These are phyloP conservation scores for Heterobasidion parviporum DNA, from an alignment of 1,284 basidiomycete species.

Conservation along the genomic window DNA sequence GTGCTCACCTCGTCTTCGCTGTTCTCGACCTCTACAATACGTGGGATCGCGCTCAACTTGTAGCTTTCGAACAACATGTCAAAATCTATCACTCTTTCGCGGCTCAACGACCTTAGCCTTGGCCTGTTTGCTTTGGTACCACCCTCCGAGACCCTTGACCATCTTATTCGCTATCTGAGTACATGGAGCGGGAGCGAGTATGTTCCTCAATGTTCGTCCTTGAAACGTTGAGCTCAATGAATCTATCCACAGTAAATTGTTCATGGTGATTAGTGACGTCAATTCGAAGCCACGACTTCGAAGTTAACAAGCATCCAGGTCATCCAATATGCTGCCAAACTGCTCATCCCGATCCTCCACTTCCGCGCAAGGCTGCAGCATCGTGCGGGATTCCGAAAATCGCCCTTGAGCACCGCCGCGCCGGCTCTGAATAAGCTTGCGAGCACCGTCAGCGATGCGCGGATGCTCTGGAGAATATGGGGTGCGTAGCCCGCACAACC, in stretches of 20 bases:
- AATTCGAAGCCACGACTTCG: not conserved
- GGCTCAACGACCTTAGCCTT: constrained; percentile 50
- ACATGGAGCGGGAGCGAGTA: constrained; percentile 83
- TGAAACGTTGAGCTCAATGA: constrained; percentile 1
- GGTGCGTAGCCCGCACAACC: constrained; percentile 34
- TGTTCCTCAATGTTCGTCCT: constrained; percentile 21
- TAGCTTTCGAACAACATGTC: not conserved
- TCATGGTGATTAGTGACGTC: constrained; percentile 40
- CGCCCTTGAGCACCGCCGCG: constrained; percentile 43
- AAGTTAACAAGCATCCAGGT: constrained; percentile 31
- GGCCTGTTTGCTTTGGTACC: constrained; percentile 53
- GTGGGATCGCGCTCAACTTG: too few species aligned
- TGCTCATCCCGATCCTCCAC: constrained; percentile 56
- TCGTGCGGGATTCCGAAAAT: constrained; percentile 44
- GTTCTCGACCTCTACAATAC: too few species aligned
- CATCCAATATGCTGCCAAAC: constrained; percentile 61
- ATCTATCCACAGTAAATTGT: constrained; percentile 49
- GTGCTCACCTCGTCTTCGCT: too few species aligned
- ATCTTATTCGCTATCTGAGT: constrained; percentile 63
- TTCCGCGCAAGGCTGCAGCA: constrained; percentile 62
- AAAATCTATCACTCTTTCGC: constrained; percentile 21
- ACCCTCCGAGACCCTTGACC: constrained; percentile 55
- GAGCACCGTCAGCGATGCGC: constrained; percentile 52
- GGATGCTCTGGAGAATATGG: constrained; percentile 70
- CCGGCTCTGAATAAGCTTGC: constrained; percentile 47